Conservation (phyloP, 306 rosid genomes). For the Sindora glabra region DNA sequence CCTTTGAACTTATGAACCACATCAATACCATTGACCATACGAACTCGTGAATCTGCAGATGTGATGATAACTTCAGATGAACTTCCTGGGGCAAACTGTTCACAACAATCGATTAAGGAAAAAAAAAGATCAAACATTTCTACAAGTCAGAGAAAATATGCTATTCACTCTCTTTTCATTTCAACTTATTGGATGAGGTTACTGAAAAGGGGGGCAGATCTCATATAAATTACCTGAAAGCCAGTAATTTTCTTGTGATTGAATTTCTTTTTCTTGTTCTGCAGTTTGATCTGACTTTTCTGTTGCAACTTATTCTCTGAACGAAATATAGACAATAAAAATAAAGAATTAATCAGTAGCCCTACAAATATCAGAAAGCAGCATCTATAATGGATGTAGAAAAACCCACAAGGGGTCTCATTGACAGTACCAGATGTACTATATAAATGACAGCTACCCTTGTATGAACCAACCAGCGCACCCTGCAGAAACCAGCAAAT, state of each 20-base stretch:
- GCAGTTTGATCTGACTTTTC: conserved; percentile 75
- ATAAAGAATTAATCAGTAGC: conserved; percentile 10
- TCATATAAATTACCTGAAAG: conserved; percentile 67
- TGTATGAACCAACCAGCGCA: conserved; percentile 90
- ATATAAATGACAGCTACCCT: conserved; percentile 91
- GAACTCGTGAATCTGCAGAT: conserved; percentile 92
- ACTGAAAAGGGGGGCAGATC: neutral
- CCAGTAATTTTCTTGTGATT: conserved; percentile 94
- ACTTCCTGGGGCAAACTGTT: conserved; percentile 98
- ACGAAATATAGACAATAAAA: conserved; percentile 9
- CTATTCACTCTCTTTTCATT: neutral
- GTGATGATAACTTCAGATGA: conserved; percentile 87
- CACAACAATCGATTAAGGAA: conserved; percentile 20
- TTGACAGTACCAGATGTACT: conserved; percentile 61
- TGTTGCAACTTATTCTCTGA: conserved; percentile 88
- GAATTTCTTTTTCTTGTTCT: conserved; percentile 91
- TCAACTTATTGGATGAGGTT: neutral
- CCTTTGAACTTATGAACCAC: conserved; percentile 95
- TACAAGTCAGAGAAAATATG: conserved; percentile 8
- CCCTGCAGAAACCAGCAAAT: conserved; percentile 53
- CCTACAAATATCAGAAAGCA: conserved; percentile 4
- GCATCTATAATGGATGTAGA: neutral
- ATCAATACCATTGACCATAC: conserved; percentile 80
- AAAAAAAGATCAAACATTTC: conserved; percentile 6
- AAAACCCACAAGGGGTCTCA: neutral